Conservation (phyloP, 495 filamentous ascomycete genomes). For the Penicillium soppii region DNA sequence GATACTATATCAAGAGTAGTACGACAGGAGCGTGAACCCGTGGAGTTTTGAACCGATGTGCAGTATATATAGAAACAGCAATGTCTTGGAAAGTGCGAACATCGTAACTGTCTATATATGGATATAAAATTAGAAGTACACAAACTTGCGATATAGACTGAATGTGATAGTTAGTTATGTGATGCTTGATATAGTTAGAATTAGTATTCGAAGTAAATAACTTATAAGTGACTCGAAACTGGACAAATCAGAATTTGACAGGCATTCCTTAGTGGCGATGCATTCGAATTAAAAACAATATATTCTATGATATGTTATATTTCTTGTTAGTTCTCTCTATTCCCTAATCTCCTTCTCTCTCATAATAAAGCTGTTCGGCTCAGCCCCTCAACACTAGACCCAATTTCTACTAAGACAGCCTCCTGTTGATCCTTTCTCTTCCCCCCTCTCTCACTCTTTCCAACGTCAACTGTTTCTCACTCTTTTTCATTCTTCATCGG, state of each 20-base stretch:
- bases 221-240: background rate
- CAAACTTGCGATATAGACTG: too few relatives aligned
- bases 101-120: too few relatives aligned
- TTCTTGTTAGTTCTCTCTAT: too few relatives aligned
- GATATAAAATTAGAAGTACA: too few relatives aligned
- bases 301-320: too few relatives aligned
- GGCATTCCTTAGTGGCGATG: conserved; percentile 3
- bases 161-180: too few relatives aligned
- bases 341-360: background rate
- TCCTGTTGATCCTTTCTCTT: conserved; percentile 28
- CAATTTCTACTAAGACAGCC: conserved; percentile 24
- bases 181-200: background rate
- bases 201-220: too few relatives aligned
- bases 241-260: conserved; percentile 2
- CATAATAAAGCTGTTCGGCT: conserved; percentile 9
- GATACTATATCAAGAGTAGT: conserved; percentile 8
- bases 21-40: too few relatives aligned
- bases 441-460: conserved; percentile 13
- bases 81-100: background rate
- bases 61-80: conserved; percentile 1
- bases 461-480: conserved; percentile 9
- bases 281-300: too few relatives aligned
- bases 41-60: too few relatives aligned
- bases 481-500: conserved; percentile 21
- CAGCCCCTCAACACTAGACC: conserved; percentile 26